phyloP scores from a whole-genome alignment of 306 rosid species.

The Notholithocarpus densiflorus region DNA sequence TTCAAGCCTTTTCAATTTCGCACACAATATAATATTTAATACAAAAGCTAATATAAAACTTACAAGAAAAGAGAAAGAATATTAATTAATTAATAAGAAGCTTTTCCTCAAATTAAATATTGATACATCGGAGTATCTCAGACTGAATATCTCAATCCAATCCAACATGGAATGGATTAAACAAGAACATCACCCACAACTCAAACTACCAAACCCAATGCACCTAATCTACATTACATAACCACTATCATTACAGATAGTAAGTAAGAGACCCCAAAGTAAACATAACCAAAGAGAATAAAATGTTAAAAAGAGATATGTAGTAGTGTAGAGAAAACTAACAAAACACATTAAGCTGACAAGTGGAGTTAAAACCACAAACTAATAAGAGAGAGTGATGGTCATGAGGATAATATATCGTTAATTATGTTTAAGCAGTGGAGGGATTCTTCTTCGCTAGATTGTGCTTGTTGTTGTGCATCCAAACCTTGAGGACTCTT shows the following conservation, averaged over 20 bases:
- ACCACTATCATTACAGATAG: constrained; percentile 3
- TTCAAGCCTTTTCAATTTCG: not conserved
- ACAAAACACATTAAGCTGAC: constrained; percentile 4
- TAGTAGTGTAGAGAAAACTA: constrained; percentile 2
- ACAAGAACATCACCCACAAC: constrained; percentile 21
- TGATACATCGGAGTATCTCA: constrained; percentile 1
- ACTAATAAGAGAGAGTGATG: not conserved
- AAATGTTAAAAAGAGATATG: constrained; percentile 12
- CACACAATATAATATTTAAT: not conserved
- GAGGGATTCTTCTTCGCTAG: constrained; percentile 41
- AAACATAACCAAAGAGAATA: not conserved
- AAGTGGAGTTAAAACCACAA: constrained; percentile 15
- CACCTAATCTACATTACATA: constrained; percentile 18
- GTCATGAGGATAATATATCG: not conserved
- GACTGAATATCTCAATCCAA: not conserved
- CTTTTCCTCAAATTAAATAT: not conserved
- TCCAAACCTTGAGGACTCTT: constrained; percentile 83
- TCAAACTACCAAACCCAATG: constrained; percentile 20
- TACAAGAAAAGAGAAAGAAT: not conserved
- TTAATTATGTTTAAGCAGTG: not conserved
- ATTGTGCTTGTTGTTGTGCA: constrained; percentile 76
- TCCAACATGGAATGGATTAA: not conserved
- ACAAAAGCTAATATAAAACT: not conserved
- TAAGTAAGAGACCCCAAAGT: not conserved
- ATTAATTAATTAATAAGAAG: not conserved